Percentiles rank a stretch among this genome's conserved stretches.
Conservation (phyloP, 176 grass and related monocot species). For the Hordeum vulgare region DNA sequence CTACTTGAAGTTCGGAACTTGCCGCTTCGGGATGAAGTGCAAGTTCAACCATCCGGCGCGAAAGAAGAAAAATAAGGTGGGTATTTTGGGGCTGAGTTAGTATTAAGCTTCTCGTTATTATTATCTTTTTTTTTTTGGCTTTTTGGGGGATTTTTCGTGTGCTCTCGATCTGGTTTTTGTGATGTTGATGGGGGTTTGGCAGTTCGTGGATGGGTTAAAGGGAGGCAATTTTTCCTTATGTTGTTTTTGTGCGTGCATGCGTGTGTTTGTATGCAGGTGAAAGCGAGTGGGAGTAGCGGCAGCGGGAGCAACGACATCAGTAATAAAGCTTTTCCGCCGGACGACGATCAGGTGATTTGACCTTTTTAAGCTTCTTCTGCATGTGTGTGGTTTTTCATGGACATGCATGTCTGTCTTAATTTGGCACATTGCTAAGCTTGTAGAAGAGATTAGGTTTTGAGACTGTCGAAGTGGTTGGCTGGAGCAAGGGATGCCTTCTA, state of each 20-base stretch:
- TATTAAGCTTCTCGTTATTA: background rate
- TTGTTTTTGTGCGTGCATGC: background rate
- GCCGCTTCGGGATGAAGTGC: conserved; percentile 79
- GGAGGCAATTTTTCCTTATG: background rate
- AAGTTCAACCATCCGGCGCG: conserved; percentile 72
- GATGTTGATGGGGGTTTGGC: conserved; percentile 26
- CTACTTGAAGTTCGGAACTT: conserved; percentile 63
- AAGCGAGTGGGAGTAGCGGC: conserved; percentile 31
- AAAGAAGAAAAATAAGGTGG: conserved; percentile 57
- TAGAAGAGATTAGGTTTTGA: background rate
- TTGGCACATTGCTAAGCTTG: background rate
- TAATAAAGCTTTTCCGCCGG: conserved; percentile 32
- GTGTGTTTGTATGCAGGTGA: conserved; percentile 27
- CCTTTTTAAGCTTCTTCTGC: background rate
- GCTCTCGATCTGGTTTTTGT: conserved; percentile 8
- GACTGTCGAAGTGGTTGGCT: background rate
- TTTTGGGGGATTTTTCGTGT: background rate
- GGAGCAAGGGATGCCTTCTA: background rate
- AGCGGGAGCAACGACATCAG: conserved; percentile 37
- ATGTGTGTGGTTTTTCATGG: background rate
- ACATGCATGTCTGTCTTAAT: conserved; percentile 11
- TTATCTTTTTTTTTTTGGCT: background rate
- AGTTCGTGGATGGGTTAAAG: conserved; percentile 14
- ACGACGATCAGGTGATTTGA: conserved; percentile 40
- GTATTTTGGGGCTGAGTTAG: background rate